A percentile compares a stretch with the other conserved stretches of the same genome.
These are phyloP conservation scores for Stellera chamaejasme DNA, from an alignment of 345 rosid species.

Conservation along the genomic window DNA sequence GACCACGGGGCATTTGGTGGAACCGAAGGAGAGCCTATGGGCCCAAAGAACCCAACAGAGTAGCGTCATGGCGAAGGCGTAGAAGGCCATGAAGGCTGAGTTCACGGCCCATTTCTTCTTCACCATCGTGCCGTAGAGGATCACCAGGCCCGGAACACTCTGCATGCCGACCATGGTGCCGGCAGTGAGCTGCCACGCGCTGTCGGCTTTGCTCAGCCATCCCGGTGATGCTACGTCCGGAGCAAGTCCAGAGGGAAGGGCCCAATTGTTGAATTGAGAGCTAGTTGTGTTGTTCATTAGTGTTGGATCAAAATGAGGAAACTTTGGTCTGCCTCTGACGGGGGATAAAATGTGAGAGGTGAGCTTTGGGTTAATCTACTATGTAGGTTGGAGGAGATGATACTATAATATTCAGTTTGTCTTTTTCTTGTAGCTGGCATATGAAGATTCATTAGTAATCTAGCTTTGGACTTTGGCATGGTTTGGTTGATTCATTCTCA, in stretches of 20 bases:
- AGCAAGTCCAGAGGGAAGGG: constrained; percentile 19
- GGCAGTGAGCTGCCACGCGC: constrained; percentile 55
- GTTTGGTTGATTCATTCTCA: too few species aligned
- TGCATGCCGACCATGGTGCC: constrained; percentile 46
- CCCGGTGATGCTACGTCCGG: constrained; percentile 20
- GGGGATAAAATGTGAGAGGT: too few species aligned
- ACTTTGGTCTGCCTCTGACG: too few species aligned
- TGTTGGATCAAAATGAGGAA: too few species aligned
- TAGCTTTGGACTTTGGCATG: too few species aligned
- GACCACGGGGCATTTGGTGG: constrained; percentile 15
- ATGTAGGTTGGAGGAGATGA: too few species aligned
- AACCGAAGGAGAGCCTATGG: constrained; percentile 44
- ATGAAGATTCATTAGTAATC: too few species aligned
- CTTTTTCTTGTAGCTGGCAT: too few species aligned
- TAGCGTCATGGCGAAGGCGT: constrained; percentile 44
- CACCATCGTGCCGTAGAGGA: constrained; percentile 56
- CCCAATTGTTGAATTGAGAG: too few species aligned
- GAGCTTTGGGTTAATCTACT: too few species aligned
- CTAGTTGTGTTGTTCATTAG: too few species aligned
- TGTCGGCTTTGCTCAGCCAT: constrained; percentile 48
- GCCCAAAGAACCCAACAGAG: constrained; percentile 57
- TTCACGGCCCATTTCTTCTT: constrained; percentile 70
- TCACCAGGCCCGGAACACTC: constrained; percentile 56
- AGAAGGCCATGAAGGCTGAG: constrained; percentile 61
- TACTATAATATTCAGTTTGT: too few species aligned